Base-by-base conservation (phyloP, 306 rosid genomes). In the Vigna reflexopilosa region DNA sequence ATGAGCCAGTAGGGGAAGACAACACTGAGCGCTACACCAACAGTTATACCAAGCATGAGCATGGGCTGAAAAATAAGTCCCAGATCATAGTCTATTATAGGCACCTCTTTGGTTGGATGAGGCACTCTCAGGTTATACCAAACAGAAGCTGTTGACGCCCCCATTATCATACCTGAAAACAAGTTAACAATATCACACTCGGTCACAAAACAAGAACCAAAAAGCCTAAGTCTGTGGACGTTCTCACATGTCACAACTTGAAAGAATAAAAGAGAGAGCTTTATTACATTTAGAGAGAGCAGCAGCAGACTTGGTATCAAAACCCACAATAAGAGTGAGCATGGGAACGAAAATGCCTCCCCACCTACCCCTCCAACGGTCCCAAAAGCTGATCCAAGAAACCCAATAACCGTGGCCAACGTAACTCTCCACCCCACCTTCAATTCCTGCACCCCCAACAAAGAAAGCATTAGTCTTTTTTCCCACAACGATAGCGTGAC, bases 1-100 rank as follows among this genome's bases (percentile, higher is more conserved):
- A 94, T 91, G 70, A 91, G 97, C 98, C 97, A 94, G 83, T 90
- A 94, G 20, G 98, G 98, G 78, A 94, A 94, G 58, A 91, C 93
- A 38, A 94, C 98, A 55, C 98, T 94, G 26, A 94, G 93, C 51
- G 93, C 34, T 32, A 94, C 97, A 9, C 98, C 98, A 19, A 94
- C 8, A 36, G 98, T 94, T 82, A 94, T 94, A 28, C 97, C 98
- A 78, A 94, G 97, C 97, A 94, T 94, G 67, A 90, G 90, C 96
- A 94, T 86, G 55, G 98, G 98, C 82, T 94, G 97, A 42, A 94
- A 94, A 36, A 94, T 79, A 75, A 94, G 93, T 7, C 97, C 97
- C 12, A 94, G 59, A 80, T 94, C 91, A 49, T 94, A 92, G 67
- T 94, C 98, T 36, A 94, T 61, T 32, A 94, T 94, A 1, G 98